Base-by-base conservation (phyloP, 192 early-diverging fungal genomes). In the Backusella psychrophila region DNA sequence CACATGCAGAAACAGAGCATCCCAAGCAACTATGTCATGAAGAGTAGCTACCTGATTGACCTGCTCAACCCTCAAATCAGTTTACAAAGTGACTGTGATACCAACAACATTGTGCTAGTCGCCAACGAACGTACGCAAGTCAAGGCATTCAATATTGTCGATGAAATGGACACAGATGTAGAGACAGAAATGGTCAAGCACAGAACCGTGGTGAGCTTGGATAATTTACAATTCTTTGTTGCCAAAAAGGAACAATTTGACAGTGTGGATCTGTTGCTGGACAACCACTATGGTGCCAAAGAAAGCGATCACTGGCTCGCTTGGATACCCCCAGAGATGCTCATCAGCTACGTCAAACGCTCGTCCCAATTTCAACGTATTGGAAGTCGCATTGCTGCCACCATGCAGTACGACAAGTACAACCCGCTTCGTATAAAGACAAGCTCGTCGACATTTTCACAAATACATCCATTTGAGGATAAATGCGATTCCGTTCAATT, bases 11-110 rank as follows among this genome's bases (percentile, higher is more conserved):
- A 76, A 17, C 84, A 88, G 42, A 87, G 88, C 41, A 85, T 92
- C 56, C 85, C 90, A 9, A 72, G 76, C 11, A 82, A 85, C 19
- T 87, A 91, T 69, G 71, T 80, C 52, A 83, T 86, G 49, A 87
- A 89, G 42, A 87, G 86, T 41, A 84, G 86, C 23, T 89, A 88
- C 72, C 73, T 92, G 12, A 78, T 94, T 33, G 82, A 90, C 69
- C 76, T 92, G 42, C 81, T 94, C 4, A 93, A 94, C 75, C 90
- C 93, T 3, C 91, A 94, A 78, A 86, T 94, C 46, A 92, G 87
- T 75, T 84, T 94, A 14, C 90, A 93, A 74, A 87, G 87, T 42
- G 83, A 85, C 12, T 75, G 72, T 31, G 73, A 89, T 41, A 80
- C 85, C 6, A 75, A 87, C 49, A 76, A 86, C 0, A 85, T 91